Base-by-base conservation (phyloP, 1,284 basidiomycete genomes). In the Coniferiporia weirii region DNA sequence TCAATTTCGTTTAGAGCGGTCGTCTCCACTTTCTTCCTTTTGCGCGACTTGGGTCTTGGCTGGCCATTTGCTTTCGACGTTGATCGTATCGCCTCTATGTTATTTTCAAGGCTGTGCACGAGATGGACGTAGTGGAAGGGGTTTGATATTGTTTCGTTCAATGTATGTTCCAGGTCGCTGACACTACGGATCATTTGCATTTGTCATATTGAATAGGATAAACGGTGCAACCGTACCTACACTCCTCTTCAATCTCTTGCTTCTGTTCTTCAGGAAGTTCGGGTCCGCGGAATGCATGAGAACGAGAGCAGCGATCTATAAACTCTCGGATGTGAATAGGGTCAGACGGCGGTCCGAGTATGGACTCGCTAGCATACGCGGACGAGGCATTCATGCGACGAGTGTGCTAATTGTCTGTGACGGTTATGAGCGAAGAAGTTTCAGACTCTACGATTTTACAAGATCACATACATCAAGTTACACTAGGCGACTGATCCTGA, bases 51-150 rank as follows among this genome's bases (percentile, higher is more conserved):
- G 17, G n/a, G 43, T 7, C 46, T 62, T 45, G 43, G 2, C 27
- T 50, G 58, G 19, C 38, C 48, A 53, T 71, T 73, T 10, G 71
- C 55, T 17, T 75, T 73, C 0, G 75, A 75, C n/a, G 74, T 71
- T 36, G 78, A 74, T 61, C 79, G 75, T 0, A 85, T 72, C 12
- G 75, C 65, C 8, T 74, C 70, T 0, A 87, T 69, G 12, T 73
- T 70, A 17, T 75, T 70, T 43, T 85, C 79, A 66, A 87, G 83
- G 17, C 72, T 73, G 60, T 75, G 80, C 50, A 73, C 71, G 49
- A 88, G 72, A 67, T 86, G 74, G 0, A 79, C 79, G 66, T 82
- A 83, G 36, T 85, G 71, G n/a, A 70, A 73, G 1, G 85, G 82
- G 63, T 83, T 76, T 50, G 77, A 69, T 73, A 85, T 80, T 6